Evolutionary conservation across 2,329 filamentous ascomycete genomes (phyloP).

Genomic region (Alternaria incomplexa): DNA sequence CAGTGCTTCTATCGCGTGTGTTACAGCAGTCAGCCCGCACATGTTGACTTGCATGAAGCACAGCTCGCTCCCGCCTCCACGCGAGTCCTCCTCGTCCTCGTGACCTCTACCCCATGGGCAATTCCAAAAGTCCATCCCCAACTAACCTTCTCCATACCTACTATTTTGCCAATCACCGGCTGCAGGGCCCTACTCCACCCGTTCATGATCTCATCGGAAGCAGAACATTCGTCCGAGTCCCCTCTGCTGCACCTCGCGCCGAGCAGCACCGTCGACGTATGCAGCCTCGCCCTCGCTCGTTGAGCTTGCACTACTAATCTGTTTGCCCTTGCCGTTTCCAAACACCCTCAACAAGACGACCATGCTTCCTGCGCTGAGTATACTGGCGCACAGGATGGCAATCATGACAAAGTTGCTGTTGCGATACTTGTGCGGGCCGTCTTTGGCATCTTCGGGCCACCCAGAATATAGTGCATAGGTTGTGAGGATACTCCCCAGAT

Average conservation of each 20-base stretch:
- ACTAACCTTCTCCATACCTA: constrained; percentile 11
- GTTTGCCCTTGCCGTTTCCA: constrained; percentile 45
- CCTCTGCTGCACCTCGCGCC: constrained; percentile 50
- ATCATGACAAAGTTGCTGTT: constrained; percentile 89
- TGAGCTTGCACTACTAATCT: constrained; percentile 40
- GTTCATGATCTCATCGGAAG: constrained; percentile 24
- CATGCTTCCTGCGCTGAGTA: constrained; percentile 74
- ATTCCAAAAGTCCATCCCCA: constrained; percentile 13
- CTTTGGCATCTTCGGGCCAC: constrained; percentile 74
- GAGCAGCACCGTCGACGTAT: constrained; percentile 49
- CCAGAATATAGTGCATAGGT: constrained; percentile 90
- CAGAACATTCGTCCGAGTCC: constrained; percentile 47
- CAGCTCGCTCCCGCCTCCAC: constrained; percentile 19
- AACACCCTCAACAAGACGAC: constrained; percentile 64
- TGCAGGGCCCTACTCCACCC: constrained; percentile 10
- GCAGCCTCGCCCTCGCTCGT: constrained; percentile 61
- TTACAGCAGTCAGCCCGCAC: constrained; percentile 24
- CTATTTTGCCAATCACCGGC: constrained; percentile 2
- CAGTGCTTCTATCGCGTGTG: neutral
- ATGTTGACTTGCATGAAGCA: constrained; percentile 39
- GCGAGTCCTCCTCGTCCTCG: constrained; percentile 19
- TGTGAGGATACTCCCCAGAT: constrained; percentile 83
- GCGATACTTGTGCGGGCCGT: constrained; percentile 73
- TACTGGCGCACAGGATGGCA: constrained; percentile 80
- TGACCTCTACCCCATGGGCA: constrained; percentile 22